Conservation (phyloP, 2,329 filamentous ascomycete genomes). For the Penicillium sp. region DNA sequence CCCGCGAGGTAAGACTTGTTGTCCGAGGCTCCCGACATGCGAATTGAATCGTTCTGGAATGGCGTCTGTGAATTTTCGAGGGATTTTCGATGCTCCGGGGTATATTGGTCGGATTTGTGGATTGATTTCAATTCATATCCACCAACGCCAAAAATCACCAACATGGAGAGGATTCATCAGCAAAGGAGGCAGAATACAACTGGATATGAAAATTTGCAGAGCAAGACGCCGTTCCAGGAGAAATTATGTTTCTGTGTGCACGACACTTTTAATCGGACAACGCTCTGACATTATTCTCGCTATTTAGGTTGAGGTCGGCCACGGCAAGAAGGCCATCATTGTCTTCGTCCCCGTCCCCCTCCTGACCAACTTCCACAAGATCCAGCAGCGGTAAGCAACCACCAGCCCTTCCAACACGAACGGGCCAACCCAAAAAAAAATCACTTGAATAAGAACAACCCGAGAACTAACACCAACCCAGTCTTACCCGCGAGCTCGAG, state of each 20-base stretch:
- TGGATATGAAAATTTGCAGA: constrained; percentile 5
- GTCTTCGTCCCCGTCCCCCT: constrained; percentile 99
- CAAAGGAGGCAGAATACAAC: background rate
- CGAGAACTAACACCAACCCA: constrained; percentile 42
- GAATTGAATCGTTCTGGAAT: constrained; percentile 15
- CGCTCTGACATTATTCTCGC: constrained; percentile 40
- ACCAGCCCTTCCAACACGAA: constrained; percentile 11
- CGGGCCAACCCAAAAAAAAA: background rate
- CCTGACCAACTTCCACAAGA: constrained; percentile 97
- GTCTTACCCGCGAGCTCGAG: constrained; percentile 99
- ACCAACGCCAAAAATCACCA: constrained; percentile 5
- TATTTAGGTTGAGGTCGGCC: constrained; percentile 95
- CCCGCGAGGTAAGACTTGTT: constrained; percentile 83
- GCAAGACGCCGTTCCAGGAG: constrained; percentile 11
- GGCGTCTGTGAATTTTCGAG: constrained; percentile 19
- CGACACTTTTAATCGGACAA: constrained; percentile 11
- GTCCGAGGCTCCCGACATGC: constrained; percentile 9
- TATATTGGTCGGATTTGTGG: constrained; percentile 17
- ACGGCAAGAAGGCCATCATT: constrained; percentile 99
- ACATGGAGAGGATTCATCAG: background rate
- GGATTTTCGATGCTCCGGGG: constrained; percentile 15
- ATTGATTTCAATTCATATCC: constrained; percentile 12
- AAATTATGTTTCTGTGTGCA: constrained; percentile 14
- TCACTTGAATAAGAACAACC: background rate
- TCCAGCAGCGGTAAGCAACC: constrained; percentile 90